Conservation (phyloP, 148 eudicot genomes). For the Pouteria glomerata region DNA sequence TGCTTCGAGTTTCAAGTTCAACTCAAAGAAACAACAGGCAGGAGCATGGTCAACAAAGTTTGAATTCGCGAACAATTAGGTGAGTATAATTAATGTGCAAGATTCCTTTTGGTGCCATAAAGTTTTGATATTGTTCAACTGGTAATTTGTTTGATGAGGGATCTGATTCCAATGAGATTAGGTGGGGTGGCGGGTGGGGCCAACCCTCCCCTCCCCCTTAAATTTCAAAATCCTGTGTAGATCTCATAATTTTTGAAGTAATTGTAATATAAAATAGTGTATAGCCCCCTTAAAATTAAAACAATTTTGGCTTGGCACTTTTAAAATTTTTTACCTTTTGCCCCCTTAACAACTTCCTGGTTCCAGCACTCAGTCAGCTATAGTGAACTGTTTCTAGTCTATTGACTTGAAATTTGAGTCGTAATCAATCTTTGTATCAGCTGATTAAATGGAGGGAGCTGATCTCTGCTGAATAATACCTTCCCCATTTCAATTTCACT, state of each 20-base stretch:
- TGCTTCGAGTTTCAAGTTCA: constrained; percentile 56
- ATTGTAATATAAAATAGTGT: too few relatives aligned
- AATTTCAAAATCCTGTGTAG: too few relatives aligned
- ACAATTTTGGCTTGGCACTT: too few relatives aligned
- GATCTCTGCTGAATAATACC: not conserved
- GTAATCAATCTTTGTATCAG: not conserved
- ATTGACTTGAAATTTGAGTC: not conserved
- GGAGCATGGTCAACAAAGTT: constrained; percentile 27
- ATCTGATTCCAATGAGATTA: not conserved
- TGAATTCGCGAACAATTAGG: constrained; percentile 44
- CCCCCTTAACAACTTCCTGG: too few relatives aligned
- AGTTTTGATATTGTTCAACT: not conserved
- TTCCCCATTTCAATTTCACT: not conserved
- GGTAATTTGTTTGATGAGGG: not conserved
- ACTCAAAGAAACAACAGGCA: constrained; percentile 33
- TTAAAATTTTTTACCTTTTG: too few relatives aligned
- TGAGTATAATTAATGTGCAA: constrained; percentile 7
- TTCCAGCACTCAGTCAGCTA: too few relatives aligned
- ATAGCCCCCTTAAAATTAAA: too few relatives aligned
- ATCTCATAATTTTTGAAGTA: too few relatives aligned
- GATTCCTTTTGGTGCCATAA: not conserved
- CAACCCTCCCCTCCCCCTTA: too few relatives aligned
- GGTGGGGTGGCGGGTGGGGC: too few relatives aligned
- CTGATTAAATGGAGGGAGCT: not conserved
- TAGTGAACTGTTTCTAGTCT: too few relatives aligned